These are phyloP conservation scores for Chaetoceros muelleri DNA, from an alignment of 108 stramenopile species.

Conservation along the genomic window DNA sequence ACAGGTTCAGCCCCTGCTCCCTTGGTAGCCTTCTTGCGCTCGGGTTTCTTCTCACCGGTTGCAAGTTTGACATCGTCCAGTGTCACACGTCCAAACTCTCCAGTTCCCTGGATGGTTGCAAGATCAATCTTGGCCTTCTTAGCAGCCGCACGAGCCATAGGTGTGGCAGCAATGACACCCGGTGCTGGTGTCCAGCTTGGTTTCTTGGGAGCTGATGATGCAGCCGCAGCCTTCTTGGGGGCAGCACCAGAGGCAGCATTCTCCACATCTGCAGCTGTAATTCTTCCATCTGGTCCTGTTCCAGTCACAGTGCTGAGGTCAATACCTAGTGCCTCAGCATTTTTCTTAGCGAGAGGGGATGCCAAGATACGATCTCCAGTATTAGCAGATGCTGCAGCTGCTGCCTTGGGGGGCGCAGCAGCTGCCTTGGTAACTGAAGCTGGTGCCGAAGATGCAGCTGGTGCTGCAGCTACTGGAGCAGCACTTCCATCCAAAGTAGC, in stretches of 20 bases:
- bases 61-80: conserved; percentile 85
- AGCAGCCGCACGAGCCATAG: conserved; percentile 58
- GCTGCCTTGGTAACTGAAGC: conserved; percentile 44
- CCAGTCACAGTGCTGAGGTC: conserved; percentile 82
- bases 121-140: conserved; percentile 87
- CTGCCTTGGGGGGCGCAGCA: conserved; percentile 38
- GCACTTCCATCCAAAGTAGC: conserved; percentile 42
- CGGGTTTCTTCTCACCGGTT: conserved; percentile 78
- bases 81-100: conserved; percentile 92
- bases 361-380: conserved; percentile 84
- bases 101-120: conserved; percentile 73
- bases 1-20: conserved; percentile 33
- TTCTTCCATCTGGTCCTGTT: conserved; percentile 86
- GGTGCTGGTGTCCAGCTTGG: conserved; percentile 75
- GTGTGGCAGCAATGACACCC: conserved; percentile 74
- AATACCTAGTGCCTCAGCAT: conserved; percentile 74
- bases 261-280: conserved; percentile 70
- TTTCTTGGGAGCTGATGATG: conserved; percentile 53
- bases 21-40: conserved; percentile 41
- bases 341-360: conserved; percentile 89
- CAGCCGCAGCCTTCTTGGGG: conserved; percentile 37
- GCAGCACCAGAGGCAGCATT: conserved; percentile 51
- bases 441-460: conserved; percentile 34
- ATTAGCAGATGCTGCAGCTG: conserved; percentile 38
- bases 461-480: conserved; percentile 32